Evolutionary conservation across 768 basidiomycete genomes (phyloP), one percentile per base, ranked within the genome.

Genomic region (Amanita pseudoporphyria): DNA sequence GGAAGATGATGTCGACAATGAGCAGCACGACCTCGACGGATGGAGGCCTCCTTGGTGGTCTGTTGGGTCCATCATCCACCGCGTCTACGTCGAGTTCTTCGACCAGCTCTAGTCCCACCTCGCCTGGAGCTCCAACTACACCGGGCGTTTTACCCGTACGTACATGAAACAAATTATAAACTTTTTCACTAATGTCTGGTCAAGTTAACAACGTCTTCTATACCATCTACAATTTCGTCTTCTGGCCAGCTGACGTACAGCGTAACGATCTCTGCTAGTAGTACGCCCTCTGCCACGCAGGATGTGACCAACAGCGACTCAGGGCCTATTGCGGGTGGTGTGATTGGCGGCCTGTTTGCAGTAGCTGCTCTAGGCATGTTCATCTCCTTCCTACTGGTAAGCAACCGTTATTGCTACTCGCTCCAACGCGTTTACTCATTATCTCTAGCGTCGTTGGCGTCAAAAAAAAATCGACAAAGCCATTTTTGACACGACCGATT

Each of bases 401-500:
- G 74, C 56, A 36, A 48, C 44, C 40, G 41, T 13, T 6, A 45
- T 38, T 33, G 22, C 49, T 45, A 46, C 49, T 52, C 9, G 22
- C 14, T 18, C 36, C 21, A 13, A 6, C 31, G 16, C 35, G 26
- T 30, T 18, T 13, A 45, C 37, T 22, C 32, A 38, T 46, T 22
- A 47, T 43, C 41, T 53, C 21, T 53, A 78, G 71, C 72, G 73
- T 46, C 74, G 72, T 33, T 67, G 65, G 31, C 65, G 70, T 42
- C 66, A 68, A 54, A 68, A 65, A 16, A 62, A 68, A n/a, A 67
- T 67, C 0, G 71, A 73, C 22, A 47, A 45, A 12, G 58, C 63
- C 41, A 63, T 58, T 16, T 87, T 84, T 62, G 72, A 78, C 53
- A 64, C 80, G 1, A 62, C 66, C 38, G 73, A 73, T 9, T 84